Conservation (phyloP, 2,329 filamentous ascomycete genomes). For the Coniochaeta hoffmannii region DNA sequence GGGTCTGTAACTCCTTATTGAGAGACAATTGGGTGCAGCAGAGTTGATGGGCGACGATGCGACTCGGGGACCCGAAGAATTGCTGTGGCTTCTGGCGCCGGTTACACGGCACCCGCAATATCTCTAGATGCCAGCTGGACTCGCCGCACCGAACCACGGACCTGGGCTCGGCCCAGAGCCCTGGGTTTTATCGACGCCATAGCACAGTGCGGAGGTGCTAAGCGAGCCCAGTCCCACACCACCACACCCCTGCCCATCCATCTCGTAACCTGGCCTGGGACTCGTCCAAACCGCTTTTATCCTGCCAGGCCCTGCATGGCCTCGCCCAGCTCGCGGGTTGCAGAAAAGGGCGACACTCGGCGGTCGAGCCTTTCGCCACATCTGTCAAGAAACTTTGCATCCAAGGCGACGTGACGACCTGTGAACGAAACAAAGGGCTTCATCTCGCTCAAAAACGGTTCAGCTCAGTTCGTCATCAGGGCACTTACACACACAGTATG, state of each 20-base stretch:
- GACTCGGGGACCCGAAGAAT: not conserved
- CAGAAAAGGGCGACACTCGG: not conserved
- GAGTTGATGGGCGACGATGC: too few species aligned
- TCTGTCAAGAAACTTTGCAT: not conserved
- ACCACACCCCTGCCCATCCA: not conserved
- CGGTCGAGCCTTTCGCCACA: not conserved
- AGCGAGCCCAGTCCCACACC: not conserved
- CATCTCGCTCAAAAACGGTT: not conserved
- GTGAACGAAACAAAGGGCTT: not conserved
- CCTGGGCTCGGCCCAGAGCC: not conserved
- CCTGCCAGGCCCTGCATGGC: not conserved
- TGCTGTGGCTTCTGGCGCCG: not conserved
- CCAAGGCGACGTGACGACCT: not conserved
- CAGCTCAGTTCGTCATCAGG: not conserved
- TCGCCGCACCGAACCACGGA: not conserved
- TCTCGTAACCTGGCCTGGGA: not conserved
- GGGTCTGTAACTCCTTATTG: too few species aligned
- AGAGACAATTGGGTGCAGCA: too few species aligned
- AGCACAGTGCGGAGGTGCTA: not conserved
- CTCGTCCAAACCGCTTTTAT: not conserved
- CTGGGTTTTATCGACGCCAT: not conserved
- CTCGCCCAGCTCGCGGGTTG: not conserved
- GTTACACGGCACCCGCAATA: not conserved
- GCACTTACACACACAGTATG: not conserved
- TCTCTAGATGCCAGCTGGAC: not conserved